phyloP scores from a whole-genome alignment of 768 basidiomycete species.

The Lyophyllum atratum region DNA sequence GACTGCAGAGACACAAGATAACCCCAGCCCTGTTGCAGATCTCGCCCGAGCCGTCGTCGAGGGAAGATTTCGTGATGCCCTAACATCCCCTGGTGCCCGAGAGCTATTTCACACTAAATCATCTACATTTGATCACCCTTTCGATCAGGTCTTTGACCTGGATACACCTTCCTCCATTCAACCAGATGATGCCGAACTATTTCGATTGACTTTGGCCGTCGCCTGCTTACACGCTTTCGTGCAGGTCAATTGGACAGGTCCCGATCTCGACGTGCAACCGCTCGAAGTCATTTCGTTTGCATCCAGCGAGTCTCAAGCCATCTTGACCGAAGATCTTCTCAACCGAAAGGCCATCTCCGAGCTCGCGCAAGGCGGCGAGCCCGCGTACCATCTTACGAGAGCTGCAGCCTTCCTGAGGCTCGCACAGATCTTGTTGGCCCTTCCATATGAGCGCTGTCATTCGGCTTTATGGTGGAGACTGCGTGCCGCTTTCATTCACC shows the following conservation, averaged over 20 bases:
- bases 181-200: slow-evolving; percentile 45
- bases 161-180: slow-evolving; percentile 12
- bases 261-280: slow-evolving; percentile 66
- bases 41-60: slow-evolving; percentile 59
- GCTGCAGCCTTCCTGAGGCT: slow-evolving; percentile 71
- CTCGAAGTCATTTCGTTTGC: slow-evolving; percentile 38
- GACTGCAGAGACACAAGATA: slow-evolving; percentile 26
- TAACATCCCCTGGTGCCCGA: slow-evolving; percentile 47
- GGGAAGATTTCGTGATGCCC: slow-evolving; percentile 57
- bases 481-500: slow-evolving; percentile 70
- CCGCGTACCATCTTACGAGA: slow-evolving; percentile 88
- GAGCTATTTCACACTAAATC: slow-evolving; percentile 36
- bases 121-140: slow-evolving; percentile 28
- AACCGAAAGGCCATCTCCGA: slow-evolving; percentile 70
- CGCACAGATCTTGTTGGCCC: slow-evolving; percentile 67
- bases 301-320: slow-evolving; percentile 20
- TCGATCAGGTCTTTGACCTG: slow-evolving; percentile 39
- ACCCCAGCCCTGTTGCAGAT: slow-evolving; percentile 23
- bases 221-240: slow-evolving; percentile 88
- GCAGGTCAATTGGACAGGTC: slow-evolving; percentile 97
- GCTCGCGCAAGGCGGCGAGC: slow-evolving; percentile 87
- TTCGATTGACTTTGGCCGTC: slow-evolving; percentile 66
- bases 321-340: slow-evolving; percentile 49
- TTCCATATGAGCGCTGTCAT: slow-evolving; percentile 47
- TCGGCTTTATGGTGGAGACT: slow-evolving; percentile 83